Conservation (phyloP, 2,329 filamentous ascomycete species). For the Didymella arachidicola region DNA sequence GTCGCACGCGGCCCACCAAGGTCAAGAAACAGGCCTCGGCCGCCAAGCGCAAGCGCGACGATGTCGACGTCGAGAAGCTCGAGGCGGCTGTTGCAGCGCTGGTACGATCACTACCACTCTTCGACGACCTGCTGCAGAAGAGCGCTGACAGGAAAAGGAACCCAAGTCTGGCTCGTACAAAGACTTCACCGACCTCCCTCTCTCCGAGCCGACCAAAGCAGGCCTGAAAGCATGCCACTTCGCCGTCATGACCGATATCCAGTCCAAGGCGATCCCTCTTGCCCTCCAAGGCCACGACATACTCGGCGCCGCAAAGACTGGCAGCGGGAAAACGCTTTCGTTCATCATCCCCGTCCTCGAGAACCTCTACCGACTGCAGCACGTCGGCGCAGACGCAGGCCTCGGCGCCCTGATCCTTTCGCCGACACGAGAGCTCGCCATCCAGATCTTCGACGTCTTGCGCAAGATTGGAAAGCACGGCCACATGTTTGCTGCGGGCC, state of each 20-base stretch:
- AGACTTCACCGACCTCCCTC: conserved; percentile 82
- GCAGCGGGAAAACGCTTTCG: conserved; percentile 92
- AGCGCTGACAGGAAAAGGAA: conserved; percentile 59
- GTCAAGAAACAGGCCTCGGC: conserved; percentile 62
- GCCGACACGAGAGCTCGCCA: conserved; percentile 91
- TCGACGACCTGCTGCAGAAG: neutral
- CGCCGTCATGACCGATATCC: conserved; percentile 88
- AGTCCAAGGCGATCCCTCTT: conserved; percentile 85
- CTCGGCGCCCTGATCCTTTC: conserved; percentile 92
- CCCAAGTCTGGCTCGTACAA: conserved; percentile 66
- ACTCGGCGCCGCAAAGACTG: conserved; percentile 92
- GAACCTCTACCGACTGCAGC: conserved; percentile 86
- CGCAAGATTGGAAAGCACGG: conserved; percentile 83
- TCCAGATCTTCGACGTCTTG: conserved; percentile 95
- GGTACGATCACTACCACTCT: conserved; percentile 33
- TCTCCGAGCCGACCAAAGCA: conserved; percentile 79
- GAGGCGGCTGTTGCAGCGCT: conserved; percentile 55
- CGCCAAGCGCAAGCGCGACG: conserved; percentile 64
- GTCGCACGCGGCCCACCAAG: conserved; percentile 59
- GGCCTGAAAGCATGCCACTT: conserved; percentile 90
- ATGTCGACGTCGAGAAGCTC: conserved; percentile 58
- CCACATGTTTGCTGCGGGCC: conserved; percentile 88
- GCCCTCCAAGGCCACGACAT: conserved; percentile 88
- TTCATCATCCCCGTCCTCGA: conserved; percentile 93
- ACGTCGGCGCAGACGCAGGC: conserved; percentile 85